Conservation (phyloP, 1,284 basidiomycete species). For the Rhodotorula sp. region DNA sequence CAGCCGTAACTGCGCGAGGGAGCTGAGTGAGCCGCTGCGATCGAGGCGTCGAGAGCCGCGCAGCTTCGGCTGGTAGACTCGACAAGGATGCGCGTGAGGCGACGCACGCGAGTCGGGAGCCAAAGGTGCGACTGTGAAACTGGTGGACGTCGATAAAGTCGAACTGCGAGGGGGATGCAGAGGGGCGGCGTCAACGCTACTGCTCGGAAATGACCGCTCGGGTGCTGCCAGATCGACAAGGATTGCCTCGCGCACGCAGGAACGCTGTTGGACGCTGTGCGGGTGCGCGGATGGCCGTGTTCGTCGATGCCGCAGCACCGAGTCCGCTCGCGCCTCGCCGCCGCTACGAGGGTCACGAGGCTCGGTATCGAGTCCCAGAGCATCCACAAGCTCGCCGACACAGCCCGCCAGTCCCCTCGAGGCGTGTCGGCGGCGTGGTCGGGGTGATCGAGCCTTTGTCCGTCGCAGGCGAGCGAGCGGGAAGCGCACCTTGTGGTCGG, state of each 20-base stretch:
- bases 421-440: background rate
- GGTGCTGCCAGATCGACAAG: too few relatives aligned
- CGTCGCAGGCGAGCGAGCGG: too few relatives aligned
- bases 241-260: too few relatives aligned
- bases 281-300: too few relatives aligned
- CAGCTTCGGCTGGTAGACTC: background rate
- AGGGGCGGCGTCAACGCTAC: background rate
- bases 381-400: too few relatives aligned
- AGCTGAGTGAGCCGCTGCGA: background rate
- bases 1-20: conserved; percentile 70
- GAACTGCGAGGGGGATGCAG: conserved; percentile 62
- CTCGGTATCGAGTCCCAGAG: too few relatives aligned
- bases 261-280: too few relatives aligned
- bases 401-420: background rate
- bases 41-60: background rate
- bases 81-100: conserved; percentile 47
- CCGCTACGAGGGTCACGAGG: too few relatives aligned
- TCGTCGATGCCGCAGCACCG: too few relatives aligned
- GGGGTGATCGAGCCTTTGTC: background rate
- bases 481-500: conserved; percentile 84
- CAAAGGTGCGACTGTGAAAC: conserved; percentile 81
- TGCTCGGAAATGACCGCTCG: background rate
- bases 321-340: too few relatives aligned
- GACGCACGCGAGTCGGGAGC: conserved; percentile 75
- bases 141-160: conserved; percentile 94